Base-by-base conservation (phyloP, 129 eudicot genomes). In the Deinandra increscens region DNA sequence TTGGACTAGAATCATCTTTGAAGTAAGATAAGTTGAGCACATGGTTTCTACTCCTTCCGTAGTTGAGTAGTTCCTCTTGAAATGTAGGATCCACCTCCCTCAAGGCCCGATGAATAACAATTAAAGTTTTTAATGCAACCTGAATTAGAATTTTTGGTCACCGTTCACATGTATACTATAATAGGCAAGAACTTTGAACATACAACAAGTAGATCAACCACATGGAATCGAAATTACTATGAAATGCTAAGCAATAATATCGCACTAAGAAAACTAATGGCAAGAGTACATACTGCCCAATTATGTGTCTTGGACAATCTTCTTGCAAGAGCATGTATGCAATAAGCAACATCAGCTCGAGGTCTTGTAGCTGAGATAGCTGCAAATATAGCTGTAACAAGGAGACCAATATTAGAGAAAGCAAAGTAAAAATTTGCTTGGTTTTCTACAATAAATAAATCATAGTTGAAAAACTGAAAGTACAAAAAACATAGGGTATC, bases 271-370 rank as follows among this genome's bases (percentile, higher is more conserved):
- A 56, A 44, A 63, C 17, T 39, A 60, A 8, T 51, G 72, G 74
- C 18, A 66, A 3, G 31, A 26, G 3, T 34, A 56, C 90, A 45
- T 84, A 93, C 98, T 67, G 98, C 96, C 98, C 98, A 92, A 74
- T 92, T 92, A 79, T 78, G 91, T 68, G 98, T 92, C 85, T 85
- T 89, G 37, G 96, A 74, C 80, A 92, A 75, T 72, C 98, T 84
- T 80, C 96, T 83, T 22, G 96, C 95, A 75, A 92, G 96, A 67
- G 95, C 98, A 81, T 92, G 98, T 76, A 92, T 92, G 80, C 98
- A 92, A 74, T 92, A 92, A 6, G 96, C 98, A 59, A 92, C 98
- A 83, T 92, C 98, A 73, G 96, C 96, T 62, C 98, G 88, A 51
- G 96, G 98, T 75, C 90, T 84, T 67, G 91, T 86, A 78, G 98